A percentile compares a stretch with the other conserved stretches of the same genome.
Conservation (phyloP, 1,139 yeast species). For the Zygoascus sp. region DNA sequence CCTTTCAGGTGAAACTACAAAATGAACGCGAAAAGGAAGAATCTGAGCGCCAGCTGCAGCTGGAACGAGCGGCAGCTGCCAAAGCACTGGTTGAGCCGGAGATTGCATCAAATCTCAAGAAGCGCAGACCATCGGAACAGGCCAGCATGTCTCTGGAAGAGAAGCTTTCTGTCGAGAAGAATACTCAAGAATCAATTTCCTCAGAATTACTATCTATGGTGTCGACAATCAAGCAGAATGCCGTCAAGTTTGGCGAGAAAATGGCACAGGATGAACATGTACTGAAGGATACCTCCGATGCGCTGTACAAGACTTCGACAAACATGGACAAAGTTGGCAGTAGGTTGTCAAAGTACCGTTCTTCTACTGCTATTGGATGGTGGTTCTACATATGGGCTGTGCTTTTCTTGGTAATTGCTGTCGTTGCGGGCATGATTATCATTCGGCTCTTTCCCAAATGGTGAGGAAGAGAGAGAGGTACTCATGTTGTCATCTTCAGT, state of each 20-base stretch:
- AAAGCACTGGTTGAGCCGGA: conserved; percentile 1
- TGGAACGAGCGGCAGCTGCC: conserved; percentile 9
- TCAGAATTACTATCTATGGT: conserved; percentile 48
- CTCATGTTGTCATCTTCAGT: not conserved
- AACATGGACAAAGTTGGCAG: conserved; percentile 37
- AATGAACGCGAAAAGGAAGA: conserved; percentile 18
- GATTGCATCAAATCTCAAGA: not conserved
- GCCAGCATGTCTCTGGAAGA: conserved; percentile 21
- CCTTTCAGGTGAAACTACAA: conserved; percentile 17
- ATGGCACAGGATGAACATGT: conserved; percentile 34
- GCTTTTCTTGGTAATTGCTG: conserved; percentile 33
- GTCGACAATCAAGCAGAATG: conserved; percentile 47
- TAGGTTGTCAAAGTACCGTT: conserved; percentile 32
- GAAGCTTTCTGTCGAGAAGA: conserved; percentile 32
- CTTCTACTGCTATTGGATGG: conserved; percentile 38
- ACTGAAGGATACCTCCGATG: conserved; percentile 32
- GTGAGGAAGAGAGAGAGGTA: conserved; percentile 19
- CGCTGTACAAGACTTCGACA: conserved; percentile 34
- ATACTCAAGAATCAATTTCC: conserved; percentile 41
- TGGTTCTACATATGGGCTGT: conserved; percentile 37
- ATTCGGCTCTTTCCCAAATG: conserved; percentile 39
- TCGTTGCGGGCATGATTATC: conserved; percentile 34
- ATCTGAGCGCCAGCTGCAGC: conserved; percentile 6
- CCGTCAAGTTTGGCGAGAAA: conserved; percentile 40
- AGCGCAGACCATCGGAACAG: conserved; percentile 2